A percentile compares a stretch with the other conserved stretches of the same genome.
Conservation (phyloP, 2,329 filamentous ascomycete genomes). For the Fusarium hostae region DNA sequence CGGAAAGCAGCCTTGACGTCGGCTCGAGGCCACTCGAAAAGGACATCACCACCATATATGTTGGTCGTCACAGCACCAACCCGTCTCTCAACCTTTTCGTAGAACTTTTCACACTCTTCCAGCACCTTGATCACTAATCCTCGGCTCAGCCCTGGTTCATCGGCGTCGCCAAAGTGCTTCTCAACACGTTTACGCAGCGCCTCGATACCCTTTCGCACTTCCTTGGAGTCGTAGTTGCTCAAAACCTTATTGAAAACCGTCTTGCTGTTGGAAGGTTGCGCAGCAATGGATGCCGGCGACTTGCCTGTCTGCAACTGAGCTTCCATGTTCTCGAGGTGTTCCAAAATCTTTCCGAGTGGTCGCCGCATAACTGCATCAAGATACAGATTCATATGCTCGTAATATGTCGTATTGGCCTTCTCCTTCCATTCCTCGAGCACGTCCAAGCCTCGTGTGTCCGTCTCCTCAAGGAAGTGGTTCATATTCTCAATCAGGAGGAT, state of each 20-base stretch:
- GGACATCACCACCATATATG: conserved; percentile 72
- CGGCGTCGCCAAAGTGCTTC: conserved; percentile 95
- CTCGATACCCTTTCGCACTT: conserved; percentile 90
- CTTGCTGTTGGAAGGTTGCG: conserved; percentile 85
- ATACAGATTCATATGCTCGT: conserved; percentile 89
- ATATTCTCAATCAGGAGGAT: conserved; percentile 98
- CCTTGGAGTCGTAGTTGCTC: conserved; percentile 81
- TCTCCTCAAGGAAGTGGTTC: conserved; percentile 96
- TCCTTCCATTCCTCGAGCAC: conserved; percentile 86
- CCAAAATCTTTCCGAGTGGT: conserved; percentile 88
- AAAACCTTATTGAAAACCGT: conserved; percentile 87
- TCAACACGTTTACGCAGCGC: conserved; percentile 90
- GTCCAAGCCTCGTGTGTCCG: conserved; percentile 78
- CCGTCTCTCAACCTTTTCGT: conserved; percentile 69
- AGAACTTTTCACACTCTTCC: conserved; percentile 71
- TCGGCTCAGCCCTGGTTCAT: conserved; percentile 74
- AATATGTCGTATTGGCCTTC: conserved; percentile 80
- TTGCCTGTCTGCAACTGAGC: conserved; percentile 72
- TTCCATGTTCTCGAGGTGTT: conserved; percentile 91
- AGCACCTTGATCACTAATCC: conserved; percentile 68
- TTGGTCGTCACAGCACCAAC: conserved; percentile 70
- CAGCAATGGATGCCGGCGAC: conserved; percentile 72
- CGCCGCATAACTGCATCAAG: conserved; percentile 88
- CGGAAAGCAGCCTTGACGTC: conserved; percentile 71
- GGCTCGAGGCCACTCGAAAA: conserved; percentile 73